Base-by-base conservation (phyloP, 169 alveolate species). In the Eimeria acervulina region DNA sequence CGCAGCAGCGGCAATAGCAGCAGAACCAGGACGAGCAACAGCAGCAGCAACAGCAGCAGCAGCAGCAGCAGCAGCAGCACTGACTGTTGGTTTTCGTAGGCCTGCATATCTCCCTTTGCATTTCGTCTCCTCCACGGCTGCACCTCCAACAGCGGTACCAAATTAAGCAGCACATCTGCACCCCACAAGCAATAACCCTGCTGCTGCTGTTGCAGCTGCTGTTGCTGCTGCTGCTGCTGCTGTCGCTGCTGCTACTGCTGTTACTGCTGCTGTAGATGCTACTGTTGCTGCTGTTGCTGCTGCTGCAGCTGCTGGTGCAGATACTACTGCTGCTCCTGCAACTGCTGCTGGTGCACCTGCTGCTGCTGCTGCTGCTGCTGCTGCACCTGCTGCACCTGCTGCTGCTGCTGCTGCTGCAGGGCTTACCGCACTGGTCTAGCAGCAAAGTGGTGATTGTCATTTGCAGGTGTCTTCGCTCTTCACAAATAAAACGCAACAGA, bases 351-450 rank as follows among this genome's bases (percentile, higher is more conserved):
- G 26, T 15, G 78, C 33, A 21, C 38, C 78, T 66, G 78, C 78
- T 66, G 78, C 78, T 66, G 78, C 26, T n/a, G 78, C 78, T 23
- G 78, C 78, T 66, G 33, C 78, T n/a, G 78, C 78, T 66, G 33
- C 40, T 66, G 78, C 78, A 17, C 15, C 78, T 8, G 10, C 33
- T 66, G 68, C 68, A 59, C 68, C 21, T 59, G 68, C 21, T 13
- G n/a, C n/a, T 59, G 68, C n/a, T 59, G 78, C 78, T 66, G 78
- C 10, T 23, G 40, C 15, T 23, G 38, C 33, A 8, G 26, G 78
- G 40, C 85, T 89, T 36, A 89, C 95, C 95, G 63, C 68, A 76
- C 33, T 89, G 95, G 7, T 89, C 95, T 1, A 66, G n/a, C n/a
- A 89, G 66, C 10, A 76, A 55, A 5, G 70, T 89, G 31, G 72